phyloP scores from a whole-genome alignment of 768 basidiomycete species.

The Termitomyces sp. region DNA sequence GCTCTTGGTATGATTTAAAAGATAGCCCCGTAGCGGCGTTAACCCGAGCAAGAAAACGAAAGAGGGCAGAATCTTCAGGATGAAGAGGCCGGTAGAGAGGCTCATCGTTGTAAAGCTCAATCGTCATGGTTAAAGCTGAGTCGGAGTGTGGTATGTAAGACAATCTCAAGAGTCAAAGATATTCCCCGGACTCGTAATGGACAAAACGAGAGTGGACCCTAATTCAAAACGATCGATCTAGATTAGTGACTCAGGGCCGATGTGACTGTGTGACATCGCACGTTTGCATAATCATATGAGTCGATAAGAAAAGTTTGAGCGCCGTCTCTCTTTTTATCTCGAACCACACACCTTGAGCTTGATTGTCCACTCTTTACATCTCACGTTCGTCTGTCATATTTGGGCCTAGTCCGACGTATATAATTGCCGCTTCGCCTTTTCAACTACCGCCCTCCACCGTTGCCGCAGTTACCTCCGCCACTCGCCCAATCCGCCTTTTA shows the following conservation, averaged over 20 bases:
- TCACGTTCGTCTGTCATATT: conserved; percentile 23
- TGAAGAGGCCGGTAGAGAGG: conserved; percentile 40
- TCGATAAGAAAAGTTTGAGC: conserved; percentile 9
- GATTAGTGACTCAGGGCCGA: neutral
- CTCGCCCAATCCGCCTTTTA: conserved; percentile 11
- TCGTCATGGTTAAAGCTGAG: conserved; percentile 6
- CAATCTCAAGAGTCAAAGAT: conserved; percentile 4
- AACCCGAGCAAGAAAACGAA: conserved; percentile 42
- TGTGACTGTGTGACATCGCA: conserved; percentile 18
- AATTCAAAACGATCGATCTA: neutral
- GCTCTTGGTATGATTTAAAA: conserved; percentile 52
- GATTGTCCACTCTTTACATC: conserved; percentile 12
- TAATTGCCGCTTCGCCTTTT: conserved; percentile 2
- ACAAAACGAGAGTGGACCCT: conserved; percentile 3
- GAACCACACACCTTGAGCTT: neutral
- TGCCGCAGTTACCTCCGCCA: conserved; percentile 9
- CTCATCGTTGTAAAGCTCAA: conserved; percentile 9
- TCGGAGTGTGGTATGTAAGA: neutral
- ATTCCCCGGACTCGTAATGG: neutral
- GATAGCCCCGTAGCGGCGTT: conserved; percentile 41
- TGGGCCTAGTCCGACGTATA: conserved; percentile 13
- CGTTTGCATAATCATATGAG: conserved; percentile 17
- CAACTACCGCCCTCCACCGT: conserved; percentile 8
- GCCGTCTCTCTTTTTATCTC: conserved; percentile 6
- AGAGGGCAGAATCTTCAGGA: conserved; percentile 37